Evolutionary conservation across 164 flowering plant genomes (phyloP).

Genomic region (Vitis rupestris): DNA sequence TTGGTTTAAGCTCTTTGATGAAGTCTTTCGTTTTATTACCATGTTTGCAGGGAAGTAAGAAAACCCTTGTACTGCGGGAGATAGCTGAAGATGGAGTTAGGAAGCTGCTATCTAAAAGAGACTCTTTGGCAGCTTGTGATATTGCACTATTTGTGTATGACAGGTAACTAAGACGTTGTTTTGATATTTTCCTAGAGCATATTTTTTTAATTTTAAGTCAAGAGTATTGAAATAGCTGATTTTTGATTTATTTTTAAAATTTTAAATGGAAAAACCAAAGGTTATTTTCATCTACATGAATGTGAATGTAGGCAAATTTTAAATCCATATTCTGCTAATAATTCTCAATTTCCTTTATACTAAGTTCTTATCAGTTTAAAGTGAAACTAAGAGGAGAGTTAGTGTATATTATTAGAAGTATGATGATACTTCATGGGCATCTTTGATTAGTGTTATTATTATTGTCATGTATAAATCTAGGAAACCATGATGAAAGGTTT

Average conservation of each 20-base stretch:
- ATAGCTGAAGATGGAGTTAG: constrained; percentile 71
- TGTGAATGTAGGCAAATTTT: not conserved
- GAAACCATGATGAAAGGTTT: too few species aligned
- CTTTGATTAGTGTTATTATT: too few species aligned
- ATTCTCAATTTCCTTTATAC: not conserved
- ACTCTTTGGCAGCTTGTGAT: constrained; percentile 89
- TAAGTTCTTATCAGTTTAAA: too few species aligned
- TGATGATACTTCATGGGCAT: too few species aligned
- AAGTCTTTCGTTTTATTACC: constrained; percentile 5
- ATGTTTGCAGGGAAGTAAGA: constrained; percentile 60
- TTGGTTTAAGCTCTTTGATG: not conserved
- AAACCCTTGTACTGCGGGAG: constrained; percentile 79
- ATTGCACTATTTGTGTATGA: constrained; percentile 87
- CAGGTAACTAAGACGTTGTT: constrained; percentile 48
- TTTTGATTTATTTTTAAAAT: not conserved
- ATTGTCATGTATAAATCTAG: too few species aligned
- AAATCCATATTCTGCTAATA: not conserved
- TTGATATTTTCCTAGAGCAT: not conserved
- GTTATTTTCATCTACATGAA: not conserved
- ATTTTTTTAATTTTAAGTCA: not conserved
- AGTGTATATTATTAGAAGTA: too few species aligned
- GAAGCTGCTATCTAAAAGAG: constrained; percentile 55
- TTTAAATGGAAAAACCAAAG: not conserved
- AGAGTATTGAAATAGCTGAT: not conserved
- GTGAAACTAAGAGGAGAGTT: too few species aligned